phyloP scores from a whole-genome alignment of 1,139 yeast genomes.

The Suhomyces choctaworum region DNA sequence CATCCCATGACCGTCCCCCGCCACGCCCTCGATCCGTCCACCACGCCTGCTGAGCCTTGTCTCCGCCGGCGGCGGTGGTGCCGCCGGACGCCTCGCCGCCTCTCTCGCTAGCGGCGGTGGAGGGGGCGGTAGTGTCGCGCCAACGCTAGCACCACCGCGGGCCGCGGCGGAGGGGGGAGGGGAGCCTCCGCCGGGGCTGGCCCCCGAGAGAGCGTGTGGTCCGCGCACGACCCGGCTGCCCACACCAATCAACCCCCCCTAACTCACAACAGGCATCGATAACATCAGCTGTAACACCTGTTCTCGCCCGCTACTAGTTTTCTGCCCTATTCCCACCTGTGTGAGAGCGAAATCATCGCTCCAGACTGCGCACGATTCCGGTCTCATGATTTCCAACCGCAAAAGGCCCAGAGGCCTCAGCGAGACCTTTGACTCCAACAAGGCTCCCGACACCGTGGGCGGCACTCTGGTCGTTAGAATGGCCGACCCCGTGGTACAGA shows the following conservation, averaged over 20 bases:
- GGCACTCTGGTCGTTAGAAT: background rate
- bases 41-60: too few relatives aligned
- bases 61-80: too few relatives aligned
- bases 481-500: background rate
- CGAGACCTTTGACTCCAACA: slow-evolving; percentile 35
- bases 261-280: slow-evolving; percentile 8
- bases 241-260: slow-evolving; percentile 10
- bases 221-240: slow-evolving; percentile 5
- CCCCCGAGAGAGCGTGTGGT: too few relatives aligned
- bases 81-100: too few relatives aligned
- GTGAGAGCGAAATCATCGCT: slow-evolving; percentile 8
- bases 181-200: too few relatives aligned
- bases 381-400: slow-evolving; percentile 35
- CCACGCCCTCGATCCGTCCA: too few relatives aligned
- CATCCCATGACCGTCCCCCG: too few relatives aligned
- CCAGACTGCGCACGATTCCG: slow-evolving; percentile 6
- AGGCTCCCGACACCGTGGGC: slow-evolving; percentile 10
- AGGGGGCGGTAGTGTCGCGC: too few relatives aligned
- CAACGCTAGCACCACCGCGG: too few relatives aligned
- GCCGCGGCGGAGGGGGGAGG: too few relatives aligned
- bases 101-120: too few relatives aligned
- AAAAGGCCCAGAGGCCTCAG: slow-evolving; percentile 52
- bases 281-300: slow-evolving; percentile 1
- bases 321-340: too few relatives aligned
- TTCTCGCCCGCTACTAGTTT: background rate